phyloP scores from a whole-genome alignment of 2,329 filamentous ascomycete genomes.

The Fusarium abutilonis region DNA sequence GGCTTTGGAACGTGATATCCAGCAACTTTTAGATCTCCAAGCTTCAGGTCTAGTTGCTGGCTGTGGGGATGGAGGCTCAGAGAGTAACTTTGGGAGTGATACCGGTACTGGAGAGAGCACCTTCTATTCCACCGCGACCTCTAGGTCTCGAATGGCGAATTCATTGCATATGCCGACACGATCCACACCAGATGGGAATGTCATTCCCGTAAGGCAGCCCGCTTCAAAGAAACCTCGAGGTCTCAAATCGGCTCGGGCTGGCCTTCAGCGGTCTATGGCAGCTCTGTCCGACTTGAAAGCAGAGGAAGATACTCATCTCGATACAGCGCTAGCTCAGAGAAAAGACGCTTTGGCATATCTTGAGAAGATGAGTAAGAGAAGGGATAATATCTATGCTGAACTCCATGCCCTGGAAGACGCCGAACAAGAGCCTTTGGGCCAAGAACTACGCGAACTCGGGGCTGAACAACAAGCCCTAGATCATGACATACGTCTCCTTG shows the following conservation, averaged over 20 bases:
- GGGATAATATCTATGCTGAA: conserved; percentile 60
- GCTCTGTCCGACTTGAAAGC: conserved; percentile 72
- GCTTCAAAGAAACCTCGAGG: conserved; percentile 60
- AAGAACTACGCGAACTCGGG: conserved; percentile 68
- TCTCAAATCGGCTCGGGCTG: conserved; percentile 70
- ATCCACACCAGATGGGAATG: conserved; percentile 55
- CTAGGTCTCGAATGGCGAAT: conserved; percentile 53
- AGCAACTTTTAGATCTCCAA: conserved; percentile 60
- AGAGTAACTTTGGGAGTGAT: conserved; percentile 45
- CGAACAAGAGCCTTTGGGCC: conserved; percentile 66
- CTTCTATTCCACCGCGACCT: conserved; percentile 53
- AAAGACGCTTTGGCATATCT: conserved; percentile 68
- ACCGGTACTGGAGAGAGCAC: conserved; percentile 57
- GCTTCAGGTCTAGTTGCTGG: conserved; percentile 56
- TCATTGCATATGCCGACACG: conserved; percentile 55
- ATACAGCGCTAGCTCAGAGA: conserved; percentile 65
- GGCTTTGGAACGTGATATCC: conserved; percentile 58
- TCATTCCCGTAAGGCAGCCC: conserved; percentile 71
- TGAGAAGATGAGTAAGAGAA: conserved; percentile 61
- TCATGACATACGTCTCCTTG: conserved; percentile 72
- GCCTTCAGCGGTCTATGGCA: conserved; percentile 70
- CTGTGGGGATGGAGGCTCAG: conserved; percentile 43
- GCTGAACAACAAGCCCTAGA: conserved; percentile 64
- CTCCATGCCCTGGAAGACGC: conserved; percentile 65
- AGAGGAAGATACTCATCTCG: conserved; percentile 72